These are phyloP conservation scores for Globisporangium solare DNA, from an alignment of 352 stramenopile species.

Conservation along the genomic window DNA sequence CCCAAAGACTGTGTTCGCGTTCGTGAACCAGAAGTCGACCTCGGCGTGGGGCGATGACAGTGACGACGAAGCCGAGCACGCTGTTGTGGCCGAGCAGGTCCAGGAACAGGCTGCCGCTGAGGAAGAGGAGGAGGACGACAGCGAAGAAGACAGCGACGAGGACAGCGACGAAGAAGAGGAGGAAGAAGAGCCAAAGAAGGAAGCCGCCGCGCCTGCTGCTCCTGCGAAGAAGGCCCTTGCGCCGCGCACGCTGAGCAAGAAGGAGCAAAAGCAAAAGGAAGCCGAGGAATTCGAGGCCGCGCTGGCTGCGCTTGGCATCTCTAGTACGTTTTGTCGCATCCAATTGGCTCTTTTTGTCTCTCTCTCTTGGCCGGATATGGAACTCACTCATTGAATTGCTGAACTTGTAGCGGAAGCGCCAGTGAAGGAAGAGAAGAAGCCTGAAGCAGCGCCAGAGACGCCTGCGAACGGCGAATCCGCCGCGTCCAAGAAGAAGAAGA, in stretches of 20 bases:
- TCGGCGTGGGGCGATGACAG: conserved; percentile 67
- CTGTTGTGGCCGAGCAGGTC: conserved; percentile 18
- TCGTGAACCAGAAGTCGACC: conserved; percentile 63
- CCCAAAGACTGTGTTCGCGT: conserved; percentile 61
- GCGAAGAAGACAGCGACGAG: conserved; percentile 28
- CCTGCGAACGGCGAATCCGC: conserved; percentile 10
- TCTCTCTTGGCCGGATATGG: not conserved
- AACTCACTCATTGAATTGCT: not conserved
- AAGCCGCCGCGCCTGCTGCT: conserved; percentile 6
- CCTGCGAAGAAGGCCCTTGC: conserved; percentile 31
- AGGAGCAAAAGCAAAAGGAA: conserved; percentile 78
- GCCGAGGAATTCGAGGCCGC: conserved; percentile 72
- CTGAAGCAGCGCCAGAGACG: conserved; percentile 19
- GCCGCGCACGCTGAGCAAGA: conserved; percentile 57
- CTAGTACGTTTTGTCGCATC: conserved; percentile 16
- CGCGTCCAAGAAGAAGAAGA: conserved; percentile 58
- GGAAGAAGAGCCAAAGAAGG: conserved; percentile 17
- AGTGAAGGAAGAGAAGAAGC: conserved; percentile 34
- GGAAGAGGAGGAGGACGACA: conserved; percentile 37
- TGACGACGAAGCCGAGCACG: conserved; percentile 57
- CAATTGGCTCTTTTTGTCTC: not conserved
- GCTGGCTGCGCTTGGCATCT: conserved; percentile 60
- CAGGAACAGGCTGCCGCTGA: conserved; percentile 35
- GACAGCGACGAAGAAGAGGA: conserved; percentile 53
- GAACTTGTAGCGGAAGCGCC: conserved; percentile 6